Conservation (phyloP, 257 asterid genomes). For the Cordia subcordata region DNA sequence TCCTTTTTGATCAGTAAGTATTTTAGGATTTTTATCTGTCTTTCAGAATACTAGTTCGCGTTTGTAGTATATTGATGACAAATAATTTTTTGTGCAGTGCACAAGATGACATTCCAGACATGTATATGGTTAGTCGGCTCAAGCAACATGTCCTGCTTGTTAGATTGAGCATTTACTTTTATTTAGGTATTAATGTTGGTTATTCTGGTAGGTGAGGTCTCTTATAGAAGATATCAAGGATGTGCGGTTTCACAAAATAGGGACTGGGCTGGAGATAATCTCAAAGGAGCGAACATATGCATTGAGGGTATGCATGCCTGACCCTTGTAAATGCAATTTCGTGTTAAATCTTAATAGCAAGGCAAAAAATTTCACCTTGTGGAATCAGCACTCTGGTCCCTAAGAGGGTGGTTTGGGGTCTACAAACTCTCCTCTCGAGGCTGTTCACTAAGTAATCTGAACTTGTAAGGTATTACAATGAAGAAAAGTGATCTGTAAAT, state of each 20-base stretch:
- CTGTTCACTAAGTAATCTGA: too few relatives aligned
- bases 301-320: slow-evolving; percentile 48
- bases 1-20: slow-evolving; percentile 87
- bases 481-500: too few relatives aligned
- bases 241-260: slow-evolving; percentile 88
- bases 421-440: too few relatives aligned
- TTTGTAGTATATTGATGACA: slow-evolving; percentile 17
- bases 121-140: slow-evolving; percentile 68
- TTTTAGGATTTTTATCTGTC: slow-evolving; percentile 1
- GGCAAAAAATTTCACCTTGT: not conserved
- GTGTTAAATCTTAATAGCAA: not conserved
- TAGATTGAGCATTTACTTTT: not conserved
- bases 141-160: not conserved
- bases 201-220: slow-evolving; percentile 63
- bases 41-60: slow-evolving; percentile 4
- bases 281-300: slow-evolving; percentile 67
- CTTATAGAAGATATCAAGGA: slow-evolving; percentile 94
- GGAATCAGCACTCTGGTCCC: not conserved
- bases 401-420: too few relatives aligned
- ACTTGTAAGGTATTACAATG: too few relatives aligned
- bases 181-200: slow-evolving; percentile 14
- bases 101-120: slow-evolving; percentile 73
- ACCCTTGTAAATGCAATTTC: not conserved
- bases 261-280: slow-evolving; percentile 82
- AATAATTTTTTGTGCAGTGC: slow-evolving; percentile 49